These are phyloP conservation scores for Talaromyces sp. DNA, from an alignment of 2,329 filamentous ascomycete genomes.

Conservation along the genomic window DNA sequence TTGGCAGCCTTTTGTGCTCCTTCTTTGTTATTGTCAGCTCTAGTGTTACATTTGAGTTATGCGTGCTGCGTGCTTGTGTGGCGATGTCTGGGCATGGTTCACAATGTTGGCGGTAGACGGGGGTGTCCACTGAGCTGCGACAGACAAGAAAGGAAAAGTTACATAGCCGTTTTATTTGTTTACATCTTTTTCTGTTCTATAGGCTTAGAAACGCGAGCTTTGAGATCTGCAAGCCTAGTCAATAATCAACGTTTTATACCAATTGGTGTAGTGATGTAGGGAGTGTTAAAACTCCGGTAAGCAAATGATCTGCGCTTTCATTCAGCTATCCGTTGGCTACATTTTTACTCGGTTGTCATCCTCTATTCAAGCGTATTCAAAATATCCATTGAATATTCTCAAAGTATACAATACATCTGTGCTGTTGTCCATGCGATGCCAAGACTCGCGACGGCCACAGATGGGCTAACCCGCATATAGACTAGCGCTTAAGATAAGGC, in stretches of 20 bases:
- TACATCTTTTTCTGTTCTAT: constrained; percentile 3
- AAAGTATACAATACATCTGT: not conserved
- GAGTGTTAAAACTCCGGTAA: too few relatives aligned
- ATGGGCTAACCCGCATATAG: not conserved
- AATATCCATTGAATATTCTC: too few relatives aligned
- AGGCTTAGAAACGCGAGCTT: not conserved
- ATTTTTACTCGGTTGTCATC: not conserved
- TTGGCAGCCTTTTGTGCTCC: constrained; percentile 10
- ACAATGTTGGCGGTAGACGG: not conserved
- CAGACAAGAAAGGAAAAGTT: not conserved
- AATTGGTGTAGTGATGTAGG: not conserved
- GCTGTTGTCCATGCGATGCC: not conserved
- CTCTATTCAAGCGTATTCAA: not conserved
- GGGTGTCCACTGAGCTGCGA: not conserved
- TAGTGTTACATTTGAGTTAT: not conserved
- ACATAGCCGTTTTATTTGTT: not conserved
- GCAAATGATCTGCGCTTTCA: too few relatives aligned
- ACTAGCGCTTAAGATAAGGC: not conserved
- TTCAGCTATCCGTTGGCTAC: too few relatives aligned
- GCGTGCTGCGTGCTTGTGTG: not conserved
- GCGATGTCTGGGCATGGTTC: not conserved
- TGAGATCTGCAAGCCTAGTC: not conserved
- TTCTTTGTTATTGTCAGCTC: not conserved
- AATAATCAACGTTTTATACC: not conserved
- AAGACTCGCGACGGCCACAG: not conserved